These are phyloP conservation scores for Diaporthe humulicola DNA, from an alignment of 2,329 filamentous ascomycete species.

Conservation along the genomic window DNA sequence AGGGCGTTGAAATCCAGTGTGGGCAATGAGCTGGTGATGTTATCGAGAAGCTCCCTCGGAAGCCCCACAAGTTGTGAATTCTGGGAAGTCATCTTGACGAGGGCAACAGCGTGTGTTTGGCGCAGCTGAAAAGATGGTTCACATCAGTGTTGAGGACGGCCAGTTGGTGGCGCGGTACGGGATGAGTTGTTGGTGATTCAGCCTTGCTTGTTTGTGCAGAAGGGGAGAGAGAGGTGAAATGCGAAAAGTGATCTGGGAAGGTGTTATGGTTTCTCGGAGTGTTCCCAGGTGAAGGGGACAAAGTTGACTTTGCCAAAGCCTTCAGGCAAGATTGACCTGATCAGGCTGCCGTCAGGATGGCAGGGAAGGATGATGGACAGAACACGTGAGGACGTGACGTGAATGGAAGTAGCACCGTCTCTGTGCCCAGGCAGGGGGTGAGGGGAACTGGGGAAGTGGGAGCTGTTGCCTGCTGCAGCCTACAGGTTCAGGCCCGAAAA, in stretches of 20 bases:
- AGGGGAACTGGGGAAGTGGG: not conserved
- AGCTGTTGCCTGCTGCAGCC: constrained; percentile 34
- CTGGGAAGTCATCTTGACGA: not conserved
- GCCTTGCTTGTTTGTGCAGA: not conserved
- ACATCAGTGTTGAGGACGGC: not conserved
- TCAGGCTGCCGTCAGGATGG: not conserved
- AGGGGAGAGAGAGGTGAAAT: not conserved
- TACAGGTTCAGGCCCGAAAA: not conserved
- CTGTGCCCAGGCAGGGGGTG: not conserved
- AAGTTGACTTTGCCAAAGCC: not conserved
- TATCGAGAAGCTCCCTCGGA: constrained; percentile 71
- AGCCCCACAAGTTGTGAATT: constrained; percentile 48
- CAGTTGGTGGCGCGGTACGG: not conserved
- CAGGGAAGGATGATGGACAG: not conserved
- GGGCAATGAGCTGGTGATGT: constrained; percentile 64
- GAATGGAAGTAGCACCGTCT: not conserved
- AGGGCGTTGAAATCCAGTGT: constrained; percentile 69
- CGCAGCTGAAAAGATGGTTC: not conserved
- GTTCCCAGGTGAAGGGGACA: not conserved
- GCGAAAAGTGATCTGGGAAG: no score
- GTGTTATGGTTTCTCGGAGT: not conserved
- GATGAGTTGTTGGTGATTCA: not conserved
- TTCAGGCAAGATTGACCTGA: not conserved
- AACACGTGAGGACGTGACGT: constrained; percentile 20
- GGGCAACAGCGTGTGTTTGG: not conserved